Evolutionary conservation across 1,284 basidiomycete species (phyloP), one percentile per base, ranked within the genome.

Genomic region (Ustilago curta): DNA sequence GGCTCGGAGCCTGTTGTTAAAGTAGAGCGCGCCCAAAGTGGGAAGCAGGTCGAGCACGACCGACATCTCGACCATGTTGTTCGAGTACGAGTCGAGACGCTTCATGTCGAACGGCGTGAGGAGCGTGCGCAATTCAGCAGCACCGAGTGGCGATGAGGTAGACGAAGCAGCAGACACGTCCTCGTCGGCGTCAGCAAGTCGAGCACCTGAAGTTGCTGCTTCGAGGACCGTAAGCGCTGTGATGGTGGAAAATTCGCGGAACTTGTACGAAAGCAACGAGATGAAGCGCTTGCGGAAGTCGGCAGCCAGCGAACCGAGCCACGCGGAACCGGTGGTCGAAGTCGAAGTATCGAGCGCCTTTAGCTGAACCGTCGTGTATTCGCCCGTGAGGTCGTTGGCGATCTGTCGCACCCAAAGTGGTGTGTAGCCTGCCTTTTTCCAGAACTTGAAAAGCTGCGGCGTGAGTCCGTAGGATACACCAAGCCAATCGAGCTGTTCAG

Each of bases 401-500:
- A 94, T 95, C 85, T 99, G 97, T 43, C 95, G 91, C 25, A 98
- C 87, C 83, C 98, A 99, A 19, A 99, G 88, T 0, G 97, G 97
- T 0, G 92, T 89, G 84, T 92, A 99, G 16, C 94, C 94, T 1
- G 91, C 90, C 40, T 93, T 90, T 86, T 97, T 98, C 97, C 97
- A 99, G 87, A 99, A 99, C 88, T 93, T 88, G 57, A 99, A 89
- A 1, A 99, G 88, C 77, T 90, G 91, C 3, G 93, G 89, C 0
- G 96, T 98, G 51, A 99, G 87, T 11, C 97, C 97, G 84, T 97
- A 99, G 29, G 94, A 96, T 0, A 98, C 96, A 48, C 97, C 96
- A 7, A 99, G 88, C 85, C 97, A 99, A 86, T 99, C 96, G 35
- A 99, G 88, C 47, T 87, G 88, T 83, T 98, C 95, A 0, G 97